A percentile compares a stretch with the other conserved stretches of the same genome.
These are phyloP conservation scores for Populus tomentosa DNA, from an alignment of 441 rosid species.

Conservation along the genomic window DNA sequence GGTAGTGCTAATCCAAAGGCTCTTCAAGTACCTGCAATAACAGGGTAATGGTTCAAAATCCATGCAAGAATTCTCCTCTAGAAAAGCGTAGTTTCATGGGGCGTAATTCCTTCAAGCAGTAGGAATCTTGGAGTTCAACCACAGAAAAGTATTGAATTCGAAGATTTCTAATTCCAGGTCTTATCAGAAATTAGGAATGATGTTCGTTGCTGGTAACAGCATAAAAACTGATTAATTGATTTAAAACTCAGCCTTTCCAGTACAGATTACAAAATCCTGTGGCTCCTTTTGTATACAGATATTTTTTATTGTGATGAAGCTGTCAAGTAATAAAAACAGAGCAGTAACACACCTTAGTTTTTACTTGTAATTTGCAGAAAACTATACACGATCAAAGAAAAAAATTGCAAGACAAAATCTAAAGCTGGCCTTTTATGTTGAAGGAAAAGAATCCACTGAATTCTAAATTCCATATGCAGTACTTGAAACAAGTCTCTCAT, in stretches of 20 bases:
- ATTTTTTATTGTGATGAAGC: not conserved
- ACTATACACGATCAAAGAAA: not conserved
- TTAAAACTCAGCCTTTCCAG: not conserved
- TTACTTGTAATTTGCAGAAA: not conserved
- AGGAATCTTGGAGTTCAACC: not conserved
- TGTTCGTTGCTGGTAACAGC: not conserved
- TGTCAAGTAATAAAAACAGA: not conserved
- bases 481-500: not conserved
- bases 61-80: not conserved
- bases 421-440: not conserved
- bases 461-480: not conserved
- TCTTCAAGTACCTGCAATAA: conserved; percentile 52
- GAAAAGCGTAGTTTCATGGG: not conserved
- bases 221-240: not conserved
- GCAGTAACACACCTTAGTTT: not conserved
- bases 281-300: not conserved
- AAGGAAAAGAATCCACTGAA: not conserved
- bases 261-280: not conserved
- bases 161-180: not conserved
- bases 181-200: not conserved
- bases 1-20: conserved; percentile 26
- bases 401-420: not conserved
- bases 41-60: conserved; percentile 15
- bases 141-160: not conserved
- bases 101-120: not conserved